These are phyloP conservation scores for Pseudodiploospora longispora DNA, from an alignment of 2,329 filamentous ascomycete genomes.

Conservation along the genomic window DNA sequence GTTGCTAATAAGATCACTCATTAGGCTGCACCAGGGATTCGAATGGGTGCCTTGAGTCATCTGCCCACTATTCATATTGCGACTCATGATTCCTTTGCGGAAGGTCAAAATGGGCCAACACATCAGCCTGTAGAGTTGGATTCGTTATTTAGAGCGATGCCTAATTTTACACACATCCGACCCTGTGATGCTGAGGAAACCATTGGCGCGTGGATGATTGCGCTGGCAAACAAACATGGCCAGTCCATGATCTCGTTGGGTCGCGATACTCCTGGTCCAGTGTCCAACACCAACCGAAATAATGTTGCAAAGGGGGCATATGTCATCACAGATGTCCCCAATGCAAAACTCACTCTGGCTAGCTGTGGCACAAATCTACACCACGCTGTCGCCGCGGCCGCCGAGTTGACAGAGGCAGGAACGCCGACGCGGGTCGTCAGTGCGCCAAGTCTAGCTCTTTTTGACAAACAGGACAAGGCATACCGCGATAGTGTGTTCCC, in stretches of 20 bases:
- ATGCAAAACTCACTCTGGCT: slow-evolving; percentile 37
- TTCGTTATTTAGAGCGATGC: slow-evolving; percentile 53
- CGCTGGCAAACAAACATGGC: slow-evolving; percentile 32
- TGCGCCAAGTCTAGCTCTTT: slow-evolving; percentile 30
- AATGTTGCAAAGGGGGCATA: slow-evolving; percentile 38
- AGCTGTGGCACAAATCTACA: slow-evolving; percentile 28
- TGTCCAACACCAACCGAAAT: slow-evolving; percentile 30
- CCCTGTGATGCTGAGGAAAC: slow-evolving; percentile 52
- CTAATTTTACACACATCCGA: slow-evolving; percentile 52
- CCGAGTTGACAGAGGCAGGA: slow-evolving; percentile 24
- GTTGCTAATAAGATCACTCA: slow-evolving; percentile 14
- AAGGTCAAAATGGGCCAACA: slow-evolving; percentile 53
- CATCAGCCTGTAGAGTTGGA: slow-evolving; percentile 54
- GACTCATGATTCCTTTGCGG: slow-evolving; percentile 53
- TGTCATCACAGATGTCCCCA: slow-evolving; percentile 32
- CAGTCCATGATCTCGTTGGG: slow-evolving; percentile 42
- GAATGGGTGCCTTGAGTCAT: slow-evolving; percentile 50
- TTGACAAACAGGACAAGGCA: slow-evolving; percentile 28
- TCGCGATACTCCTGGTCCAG: slow-evolving; percentile 34
- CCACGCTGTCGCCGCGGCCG: slow-evolving; percentile 33
- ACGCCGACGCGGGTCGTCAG: slow-evolving; percentile 28
- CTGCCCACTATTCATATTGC: slow-evolving; percentile 51
- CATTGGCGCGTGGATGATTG: slow-evolving; percentile 44
- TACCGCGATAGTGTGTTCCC: slow-evolving; percentile 22
- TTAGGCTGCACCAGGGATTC: slow-evolving; percentile 47